Conservation (phyloP, 2,329 filamentous ascomycete species). For the Nigrograna mackinnonii region DNA sequence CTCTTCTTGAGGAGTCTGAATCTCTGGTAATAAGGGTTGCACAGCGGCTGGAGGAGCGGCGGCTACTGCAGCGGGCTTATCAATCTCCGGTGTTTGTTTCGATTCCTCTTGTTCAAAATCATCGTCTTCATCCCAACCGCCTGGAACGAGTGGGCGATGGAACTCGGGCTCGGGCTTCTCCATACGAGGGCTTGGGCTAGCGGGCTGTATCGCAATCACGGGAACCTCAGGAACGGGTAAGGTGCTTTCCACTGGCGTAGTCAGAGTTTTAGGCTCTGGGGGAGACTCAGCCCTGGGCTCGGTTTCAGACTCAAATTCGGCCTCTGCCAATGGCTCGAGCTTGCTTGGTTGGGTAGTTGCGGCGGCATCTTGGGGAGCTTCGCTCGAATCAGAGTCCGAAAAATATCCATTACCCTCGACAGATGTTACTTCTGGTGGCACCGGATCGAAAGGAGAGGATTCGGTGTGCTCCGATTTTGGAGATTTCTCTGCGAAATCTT, state of each 20-base stretch:
- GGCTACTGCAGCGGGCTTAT: not conserved
- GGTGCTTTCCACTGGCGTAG: slow-evolving; percentile 17
- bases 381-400: slow-evolving; percentile 58
- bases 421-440: slow-evolving; percentile 72
- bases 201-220: slow-evolving; percentile 37
- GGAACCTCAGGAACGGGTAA: slow-evolving; percentile 25
- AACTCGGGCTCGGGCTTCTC: slow-evolving; percentile 28
- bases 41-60: not conserved
- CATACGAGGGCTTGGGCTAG: slow-evolving; percentile 31
- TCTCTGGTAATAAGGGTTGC: not conserved
- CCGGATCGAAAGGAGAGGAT: slow-evolving; percentile 67
- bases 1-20: slow-evolving; percentile 18
- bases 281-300: slow-evolving; percentile 15
- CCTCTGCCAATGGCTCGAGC: not conserved
- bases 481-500: slow-evolving; percentile 59
- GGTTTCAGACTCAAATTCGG: not conserved
- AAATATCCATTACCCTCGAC: slow-evolving; percentile 68
- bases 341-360: not conserved
- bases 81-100: not conserved
- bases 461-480: slow-evolving; percentile 45
- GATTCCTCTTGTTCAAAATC: slow-evolving; percentile 15
- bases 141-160: slow-evolving; percentile 30
- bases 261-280: slow-evolving; percentile 33
- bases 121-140: slow-evolving; percentile 37
- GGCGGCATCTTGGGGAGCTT: slow-evolving; percentile 11